Evolutionary conservation across 2,329 filamentous ascomycete genomes (phyloP), one percentile per base, ranked within the genome.

Genomic region (Hymenoscyphus fraxineus): DNA sequence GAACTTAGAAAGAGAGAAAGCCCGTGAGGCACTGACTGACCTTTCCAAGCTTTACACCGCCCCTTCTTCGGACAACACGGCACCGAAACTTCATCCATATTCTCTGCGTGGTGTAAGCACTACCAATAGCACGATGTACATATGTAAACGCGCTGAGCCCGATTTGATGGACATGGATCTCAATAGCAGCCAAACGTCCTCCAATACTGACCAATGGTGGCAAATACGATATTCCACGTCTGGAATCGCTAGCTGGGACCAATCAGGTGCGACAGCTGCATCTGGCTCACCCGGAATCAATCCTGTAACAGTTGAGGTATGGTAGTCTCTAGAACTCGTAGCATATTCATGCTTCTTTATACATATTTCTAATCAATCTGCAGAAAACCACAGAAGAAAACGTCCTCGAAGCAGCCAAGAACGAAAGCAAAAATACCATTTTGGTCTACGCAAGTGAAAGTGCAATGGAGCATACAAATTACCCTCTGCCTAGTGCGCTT

Each of bases 381-480:
- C 65, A 86, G 83, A 83, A 80, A 78, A 77, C 80, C 2, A 78
- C 78, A 3, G 70, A 79, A 27, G 79, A 81, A 47, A 76, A 78
- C 40, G 79, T 84, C 31, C 73, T 83, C 2, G 72, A 76, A 58
- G 78, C 80, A 10, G 78, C 83, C 22, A 82, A 80, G 74, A 75
- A 77, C 7, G 82, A 83, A 58, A 80, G 79, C 9, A 82, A 80
- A 62, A 78, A 76, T 19, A 79, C 80, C 0, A 69, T 84, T 19
- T 70, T 86, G 2, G 74, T 86, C 4, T 86, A 86, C 69, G 83
- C 84, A 27, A 82, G 82, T 3, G 81, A 85, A 65, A 73, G 76
- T 32, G 82, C 83, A 31, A 72, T 84, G 64, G 64, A 61, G 35
- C 58, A 54, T n/a, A 71, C 75, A 3, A 72, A 64, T 12, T 68